A percentile compares a stretch with the other conserved stretches of the same genome.
Evolutionary conservation across 345 rosid species (phyloP).

Genomic region (Eucalyptus camaldulensis): DNA sequence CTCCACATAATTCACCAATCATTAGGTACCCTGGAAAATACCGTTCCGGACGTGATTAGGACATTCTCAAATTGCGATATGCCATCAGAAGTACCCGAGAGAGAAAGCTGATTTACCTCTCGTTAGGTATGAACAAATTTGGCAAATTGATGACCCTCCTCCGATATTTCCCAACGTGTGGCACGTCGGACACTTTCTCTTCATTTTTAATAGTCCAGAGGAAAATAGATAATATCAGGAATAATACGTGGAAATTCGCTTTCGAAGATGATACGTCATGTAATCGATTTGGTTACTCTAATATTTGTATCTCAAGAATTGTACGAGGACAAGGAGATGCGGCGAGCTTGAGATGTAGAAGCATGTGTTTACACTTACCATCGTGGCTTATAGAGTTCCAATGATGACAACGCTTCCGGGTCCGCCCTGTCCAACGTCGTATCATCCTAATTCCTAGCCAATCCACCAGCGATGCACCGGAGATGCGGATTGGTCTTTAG

Average conservation of each 20-base stretch:
- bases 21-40: neutral
- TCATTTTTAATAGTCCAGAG: neutral
- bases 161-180: neutral
- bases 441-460: neutral
- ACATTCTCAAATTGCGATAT: neutral
- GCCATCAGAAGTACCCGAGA: fast-evolving
- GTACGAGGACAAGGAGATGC: neutral
- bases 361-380: neutral
- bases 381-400: neutral
- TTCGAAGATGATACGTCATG: neutral
- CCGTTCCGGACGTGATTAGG: fast-evolving
- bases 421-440: neutral
- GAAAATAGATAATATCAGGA: neutral
- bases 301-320: neutral
- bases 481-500: neutral
- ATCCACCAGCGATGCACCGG: neutral
- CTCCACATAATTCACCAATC: neutral
- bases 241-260: fast-evolving
- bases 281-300: neutral
- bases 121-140: fast-evolving
- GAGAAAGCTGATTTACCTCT: neutral
- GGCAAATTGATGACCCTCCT: neutral
- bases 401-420: neutral
- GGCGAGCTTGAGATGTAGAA: neutral
- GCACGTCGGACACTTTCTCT: neutral